A percentile compares a stretch with the other conserved stretches of the same genome.
These are phyloP conservation scores for Microsporum ferrugineum DNA, from an alignment of 2,329 filamentous ascomycete species.

Conservation along the genomic window DNA sequence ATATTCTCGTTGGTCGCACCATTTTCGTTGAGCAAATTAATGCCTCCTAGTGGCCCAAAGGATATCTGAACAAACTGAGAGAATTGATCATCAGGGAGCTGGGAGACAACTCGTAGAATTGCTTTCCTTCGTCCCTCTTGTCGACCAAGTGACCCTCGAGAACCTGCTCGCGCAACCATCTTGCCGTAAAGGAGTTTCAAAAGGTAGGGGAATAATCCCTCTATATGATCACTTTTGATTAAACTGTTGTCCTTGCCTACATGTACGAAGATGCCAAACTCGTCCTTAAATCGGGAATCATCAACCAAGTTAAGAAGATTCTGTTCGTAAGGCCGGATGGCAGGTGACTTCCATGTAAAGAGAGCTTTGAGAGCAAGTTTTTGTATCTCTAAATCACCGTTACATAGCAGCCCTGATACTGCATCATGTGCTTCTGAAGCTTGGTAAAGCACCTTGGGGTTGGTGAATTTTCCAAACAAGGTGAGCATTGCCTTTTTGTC, in stretches of 20 bases:
- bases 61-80: conserved; percentile 74
- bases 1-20: neutral
- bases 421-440: conserved; percentile 64
- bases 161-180: conserved; percentile 69
- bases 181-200: conserved; percentile 81
- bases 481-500: conserved; percentile 76
- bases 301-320: conserved; percentile 79
- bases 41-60: conserved; percentile 55
- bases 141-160: conserved; percentile 60
- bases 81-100: conserved; percentile 62
- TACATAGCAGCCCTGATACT: conserved; percentile 63
- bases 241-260: conserved; percentile 52
- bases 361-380: conserved; percentile 73
- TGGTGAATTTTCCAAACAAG: conserved; percentile 73
- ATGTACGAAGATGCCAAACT: conserved; percentile 79
- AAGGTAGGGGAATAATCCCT: conserved; percentile 69
- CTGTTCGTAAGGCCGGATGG: conserved; percentile 67
- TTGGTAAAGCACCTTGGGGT: conserved; percentile 73
- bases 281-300: conserved; percentile 83
- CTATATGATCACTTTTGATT: conserved; percentile 62
- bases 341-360: conserved; percentile 75
- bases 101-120: conserved; percentile 65
- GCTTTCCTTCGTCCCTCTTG: conserved; percentile 66
- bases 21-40: conserved; percentile 44
- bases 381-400: conserved; percentile 85